Evolutionary conservation across 108 stramenopile species (phyloP), one percentile per base, ranked within the genome.

Genomic region (Epipyxis sp.): DNA sequence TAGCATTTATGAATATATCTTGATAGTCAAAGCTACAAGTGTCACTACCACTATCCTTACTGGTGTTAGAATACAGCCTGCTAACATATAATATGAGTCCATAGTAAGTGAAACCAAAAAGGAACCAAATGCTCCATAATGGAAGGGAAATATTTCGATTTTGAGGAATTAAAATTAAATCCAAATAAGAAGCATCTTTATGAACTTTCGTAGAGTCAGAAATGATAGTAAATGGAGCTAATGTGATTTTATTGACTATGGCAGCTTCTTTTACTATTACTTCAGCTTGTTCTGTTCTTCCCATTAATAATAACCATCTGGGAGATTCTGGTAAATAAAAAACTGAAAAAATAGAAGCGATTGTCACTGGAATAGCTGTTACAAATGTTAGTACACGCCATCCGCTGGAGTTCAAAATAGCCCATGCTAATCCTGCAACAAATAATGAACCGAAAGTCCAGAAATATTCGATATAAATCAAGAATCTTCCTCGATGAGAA

Each of bases 261-360:
- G 25, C 71, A 29, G 71, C 71, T 54, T 3, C 44, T 13, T 34
- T 6, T 37, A 74, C 6, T 6, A 74, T 37, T 3, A 6, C 32
- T 42, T 74, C 80, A 3, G 91, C 91, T 71, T 91, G 69, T 0
- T 89, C 88, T 39, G 83, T 57, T 45, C 80, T 81, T 0, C 90
- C 90, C 40, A 69, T 35, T 25, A 86, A 77, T 40, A 88, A 80
- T 20, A 91, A 80, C 92, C 92, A 93, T 42, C 88, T 72, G 0
- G 91, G 90, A 71, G 88, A 89, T 80, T 93, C 92, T 10, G 92
- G 92, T 3, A 91, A 89, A 50, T 83, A 86, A 59, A 78, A 83
- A 58, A 78, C 74, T 20, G 89, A 91, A 59, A 91, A 43, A 13
- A 91, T 10, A 25, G 89, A 76, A 45, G 89, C 88, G 16, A 86